These are phyloP conservation scores for Hydrangea macrophylla DNA, from an alignment of 148 eudicot species.

Conservation along the genomic window DNA sequence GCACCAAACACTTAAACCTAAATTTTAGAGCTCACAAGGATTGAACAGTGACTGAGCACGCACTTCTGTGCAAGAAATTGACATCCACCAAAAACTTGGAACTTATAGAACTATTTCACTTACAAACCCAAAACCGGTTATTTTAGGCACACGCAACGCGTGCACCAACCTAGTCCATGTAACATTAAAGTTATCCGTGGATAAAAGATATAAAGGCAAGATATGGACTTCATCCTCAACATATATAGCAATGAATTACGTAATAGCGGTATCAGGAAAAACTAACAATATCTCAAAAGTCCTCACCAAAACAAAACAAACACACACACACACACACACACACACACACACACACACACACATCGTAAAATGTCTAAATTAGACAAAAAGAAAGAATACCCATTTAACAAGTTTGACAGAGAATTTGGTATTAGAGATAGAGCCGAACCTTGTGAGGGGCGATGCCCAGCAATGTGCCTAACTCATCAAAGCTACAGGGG, in stretches of 20 bases:
- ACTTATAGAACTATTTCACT: too few relatives aligned
- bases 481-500: slow-evolving; percentile 73
- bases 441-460: slow-evolving; percentile 78
- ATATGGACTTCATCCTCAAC: not conserved
- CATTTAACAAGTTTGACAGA: not conserved
- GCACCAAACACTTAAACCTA: too few relatives aligned
- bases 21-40: too few relatives aligned
- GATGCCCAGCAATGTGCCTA: slow-evolving; percentile 93
- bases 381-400: not conserved
- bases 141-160: too few relatives aligned
- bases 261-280: not conserved
- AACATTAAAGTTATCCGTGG: not conserved
- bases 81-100: too few relatives aligned
- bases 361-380: not conserved
- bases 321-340: too few relatives aligned
- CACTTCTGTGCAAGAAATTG: too few relatives aligned
- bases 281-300: not conserved
- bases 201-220: not conserved
- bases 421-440: not conserved
- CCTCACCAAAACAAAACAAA: too few relatives aligned
- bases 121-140: too few relatives aligned
- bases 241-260: not conserved
- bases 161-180: too few relatives aligned
- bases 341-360: too few relatives aligned
- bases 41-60: too few relatives aligned